Evolutionary conservation across 2,329 filamentous ascomycete species (phyloP), one percentile per base, ranked within the genome.

Genomic region (Aspergillus pseudoterreus): DNA sequence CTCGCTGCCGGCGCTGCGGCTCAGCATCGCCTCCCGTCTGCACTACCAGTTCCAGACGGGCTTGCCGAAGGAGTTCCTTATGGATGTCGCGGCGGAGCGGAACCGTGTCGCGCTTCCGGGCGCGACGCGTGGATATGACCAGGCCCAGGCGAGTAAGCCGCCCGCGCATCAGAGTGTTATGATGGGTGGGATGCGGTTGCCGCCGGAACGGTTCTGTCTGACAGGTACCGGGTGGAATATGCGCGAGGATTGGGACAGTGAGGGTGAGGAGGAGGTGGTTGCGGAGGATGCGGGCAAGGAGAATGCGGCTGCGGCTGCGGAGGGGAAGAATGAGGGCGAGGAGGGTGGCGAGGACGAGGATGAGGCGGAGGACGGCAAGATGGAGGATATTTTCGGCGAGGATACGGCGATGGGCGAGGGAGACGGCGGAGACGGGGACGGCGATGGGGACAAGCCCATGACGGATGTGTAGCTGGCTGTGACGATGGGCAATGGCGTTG

Each of bases 21-120:
- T 85, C 53, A 82, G 82, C 3, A 84, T 87, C 48, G 79, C 79
- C 2, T 80, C 78, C 42, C 73, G 83, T 14, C 71, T 83, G 46
- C 78, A 82, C 49, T 80, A 83, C 59, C 81, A 84, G 61, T 86
- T 86, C 61, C 77, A 79, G 56, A 73, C 78, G 0, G 74, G 75
- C 0, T 60, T 86, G 56, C 81, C 82, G 0, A 85, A 85, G 62
- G 83, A 85, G 59, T 84, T 82, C 52, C 70, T 85, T 62, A 72
- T 78, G 58, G 80, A 84, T 63, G 68, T 84, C 24, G 83, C 80
- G 12, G 70, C 71, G 22, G 79, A 82, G 63, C 69, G 78, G 53
- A 83, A 84, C 63, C 67, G 76, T 5, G 74, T 81, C 45, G 75
- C 73, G 27, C 64, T 82, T 58, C 80, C 80, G 38, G 71, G 76